Evolutionary conservation across 1,284 basidiomycete species (phyloP), one percentile per base, ranked within the genome.

Genomic region (Marasmius tenuissimus): DNA sequence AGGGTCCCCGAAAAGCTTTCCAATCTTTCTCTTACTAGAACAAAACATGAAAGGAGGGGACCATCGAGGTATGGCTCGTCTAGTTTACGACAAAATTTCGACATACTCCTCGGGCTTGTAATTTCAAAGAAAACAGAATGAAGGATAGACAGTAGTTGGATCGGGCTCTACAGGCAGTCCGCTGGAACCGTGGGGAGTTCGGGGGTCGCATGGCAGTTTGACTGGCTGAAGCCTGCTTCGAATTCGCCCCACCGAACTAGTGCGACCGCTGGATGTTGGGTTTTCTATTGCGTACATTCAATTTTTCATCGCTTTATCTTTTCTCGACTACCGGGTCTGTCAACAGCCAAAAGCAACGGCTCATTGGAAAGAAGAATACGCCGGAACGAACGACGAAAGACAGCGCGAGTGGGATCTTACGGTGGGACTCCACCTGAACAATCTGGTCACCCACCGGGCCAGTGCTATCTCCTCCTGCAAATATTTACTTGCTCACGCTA

Each of bases 151-250:
- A 34, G 50, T 52, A 27, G 20, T 52, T 1, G 50, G 14, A 34
- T 34, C 27, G 27, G 27, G 27, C 27, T 4, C 27, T 27, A 27
- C 27, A 27, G 27, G 37, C 39, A 56, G 38, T 56, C 38, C 53
- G 53, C 53, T 55, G 35, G 39, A 55, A 55, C 53, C 53, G 53
- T 55, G 53, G 53, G 53, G 39, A 55, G 53, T 4, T 38, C 12
- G 33, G 7, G 53, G 34, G 27, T n/a, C 9, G 35, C 39, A 16
- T 22, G 22, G 35, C 34, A 16, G 22, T 50, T 50, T 33, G 14
- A 27, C 48, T 33, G 27, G 27, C 27, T 27, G 45, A 7, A 11
- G n/a, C 45, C 20, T n/a, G 45, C 45, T 47, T 47, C 45, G 11
- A 47, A 47, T n/a, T 47, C 16, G 45, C n/a, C 45, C 45, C 45